A percentile compares a stretch with the other conserved stretches of the same genome.
phyloP scores from a whole-genome alignment of 2,329 filamentous ascomycete species.

The Aureobasidium sp. region DNA sequence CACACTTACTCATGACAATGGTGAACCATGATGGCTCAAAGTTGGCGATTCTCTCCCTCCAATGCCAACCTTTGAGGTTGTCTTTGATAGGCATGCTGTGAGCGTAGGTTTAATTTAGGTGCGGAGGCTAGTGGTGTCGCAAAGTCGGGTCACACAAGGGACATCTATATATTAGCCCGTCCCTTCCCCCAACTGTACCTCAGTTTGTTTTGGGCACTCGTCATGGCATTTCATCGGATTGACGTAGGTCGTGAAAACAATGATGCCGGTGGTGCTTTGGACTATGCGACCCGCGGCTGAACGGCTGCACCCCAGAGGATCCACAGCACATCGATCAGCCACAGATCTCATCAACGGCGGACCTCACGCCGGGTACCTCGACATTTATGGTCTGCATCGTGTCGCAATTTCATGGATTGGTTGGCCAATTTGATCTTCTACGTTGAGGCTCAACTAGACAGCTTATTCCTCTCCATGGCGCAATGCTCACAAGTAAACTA shows the following conservation, averaged over 20 bases:
- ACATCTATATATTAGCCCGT: neutral
- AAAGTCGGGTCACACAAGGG: neutral
- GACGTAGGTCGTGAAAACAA: neutral
- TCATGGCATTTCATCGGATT: constrained; percentile 1
- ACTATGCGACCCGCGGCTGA: neutral
- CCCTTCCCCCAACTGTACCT: neutral
- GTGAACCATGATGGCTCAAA: constrained; percentile 24
- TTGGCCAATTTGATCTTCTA: neutral
- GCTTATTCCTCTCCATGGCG: neutral
- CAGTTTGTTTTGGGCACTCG: neutral
- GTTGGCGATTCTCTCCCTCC: constrained; percentile 20
- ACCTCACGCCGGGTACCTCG: neutral
- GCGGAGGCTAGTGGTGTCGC: neutral
- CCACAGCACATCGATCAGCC: neutral
- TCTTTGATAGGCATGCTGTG: neutral
- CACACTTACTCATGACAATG: constrained; percentile 20
- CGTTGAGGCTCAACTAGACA: neutral
- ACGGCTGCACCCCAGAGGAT: constrained; percentile 11
- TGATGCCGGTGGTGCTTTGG: neutral
- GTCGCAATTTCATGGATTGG: neutral
- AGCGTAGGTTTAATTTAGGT: neutral
- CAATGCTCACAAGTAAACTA: neutral
- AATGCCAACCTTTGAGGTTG: constrained; percentile 14
- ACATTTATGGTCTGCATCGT: neutral
- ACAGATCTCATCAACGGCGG: neutral